These are phyloP conservation scores for Amylocarpus encephaloides DNA, from an alignment of 2,329 filamentous ascomycete species.

Conservation along the genomic window DNA sequence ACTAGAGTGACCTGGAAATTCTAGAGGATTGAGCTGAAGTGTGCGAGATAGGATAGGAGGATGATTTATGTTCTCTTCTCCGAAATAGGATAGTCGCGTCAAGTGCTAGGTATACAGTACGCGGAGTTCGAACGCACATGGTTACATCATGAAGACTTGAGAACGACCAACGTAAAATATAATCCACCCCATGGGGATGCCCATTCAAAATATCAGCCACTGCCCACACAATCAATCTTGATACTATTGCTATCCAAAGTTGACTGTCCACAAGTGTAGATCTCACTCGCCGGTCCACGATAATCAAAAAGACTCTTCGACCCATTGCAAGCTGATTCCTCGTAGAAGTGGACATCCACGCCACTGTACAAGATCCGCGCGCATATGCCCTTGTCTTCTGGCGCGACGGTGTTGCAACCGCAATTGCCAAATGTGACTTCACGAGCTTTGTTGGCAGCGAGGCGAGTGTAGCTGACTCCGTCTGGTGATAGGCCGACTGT, in stretches of 20 bases:
- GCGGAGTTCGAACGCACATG: too few relatives aligned
- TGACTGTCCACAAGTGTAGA: neutral
- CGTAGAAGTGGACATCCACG: neutral
- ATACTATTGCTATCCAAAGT: neutral
- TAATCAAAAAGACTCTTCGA: neutral
- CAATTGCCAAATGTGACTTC: conserved; percentile 2
- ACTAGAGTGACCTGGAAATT: too few relatives aligned
- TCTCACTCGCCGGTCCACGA: neutral
- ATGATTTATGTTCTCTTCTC: too few relatives aligned
- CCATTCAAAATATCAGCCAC: neutral
- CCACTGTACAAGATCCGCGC: conserved; percentile 1
- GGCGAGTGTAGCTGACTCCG: neutral
- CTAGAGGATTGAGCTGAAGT: too few relatives aligned
- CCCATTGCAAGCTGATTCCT: neutral
- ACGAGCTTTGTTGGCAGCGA: neutral
- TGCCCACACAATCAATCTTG: neutral
- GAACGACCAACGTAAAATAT: too few relatives aligned
- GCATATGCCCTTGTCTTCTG: neutral
- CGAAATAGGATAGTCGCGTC: too few relatives aligned
- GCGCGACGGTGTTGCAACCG: neutral
- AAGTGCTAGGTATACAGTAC: too few relatives aligned
- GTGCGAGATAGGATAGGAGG: too few relatives aligned
- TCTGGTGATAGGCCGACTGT: conserved; percentile 1
- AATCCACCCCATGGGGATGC: too few relatives aligned
- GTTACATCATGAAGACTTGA: too few relatives aligned